Evolutionary conservation across 163 green algal species (phyloP), one percentile per base, ranked within the genome.

Genomic region (Volvox carteri): DNA sequence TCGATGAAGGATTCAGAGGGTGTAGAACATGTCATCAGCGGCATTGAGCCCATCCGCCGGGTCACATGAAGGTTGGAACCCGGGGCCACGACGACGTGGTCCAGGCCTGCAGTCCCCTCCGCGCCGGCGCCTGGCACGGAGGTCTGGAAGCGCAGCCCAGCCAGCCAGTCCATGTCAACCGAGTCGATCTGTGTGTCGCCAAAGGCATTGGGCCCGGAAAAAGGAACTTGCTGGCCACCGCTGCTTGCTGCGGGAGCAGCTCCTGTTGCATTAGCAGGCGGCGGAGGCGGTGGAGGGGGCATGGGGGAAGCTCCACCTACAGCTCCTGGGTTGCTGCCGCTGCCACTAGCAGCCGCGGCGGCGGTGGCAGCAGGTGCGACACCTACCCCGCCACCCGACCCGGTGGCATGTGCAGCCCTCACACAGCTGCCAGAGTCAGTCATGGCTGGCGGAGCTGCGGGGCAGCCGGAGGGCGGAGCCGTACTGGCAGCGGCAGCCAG

Each of bases 121-220:
- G 28, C 62, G 52, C 14, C 52, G 18, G 14, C 52, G 52, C 14
- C 52, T 18, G 14, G 14, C 52, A 14, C 52, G 18, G 52, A 62
- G n/a, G 62, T 41, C 62, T 74, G 62, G n/a, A 37, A 74, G 62
- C 62, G 30, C 62, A 74, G 30, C 12, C 30, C 62, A n/a, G 62
- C 28, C 28, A 74, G 62, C 62, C 62, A 74, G 62, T 74, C 62
- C n/a, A 74, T 37, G 62, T 74, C 62, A 3, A n/a, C 2, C 7
- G 62, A 74, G 62, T 74, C 62, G 18, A 74, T 8, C 62, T 74
- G n/a, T 12, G n/a, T n/a, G 12, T 74, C 62, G 62, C 62, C 62
- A 41, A 37, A 74, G 30, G 62, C 62, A 74, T 6, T 74, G 9
- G 62, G 4, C 28, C 23, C 62, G n/a, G 62, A 11, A 12, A 65